Percentiles rank a stretch among this genome's conserved stretches.
Evolutionary conservation across 257 asterid species (phyloP).

Genomic region (Solanum chilense): DNA sequence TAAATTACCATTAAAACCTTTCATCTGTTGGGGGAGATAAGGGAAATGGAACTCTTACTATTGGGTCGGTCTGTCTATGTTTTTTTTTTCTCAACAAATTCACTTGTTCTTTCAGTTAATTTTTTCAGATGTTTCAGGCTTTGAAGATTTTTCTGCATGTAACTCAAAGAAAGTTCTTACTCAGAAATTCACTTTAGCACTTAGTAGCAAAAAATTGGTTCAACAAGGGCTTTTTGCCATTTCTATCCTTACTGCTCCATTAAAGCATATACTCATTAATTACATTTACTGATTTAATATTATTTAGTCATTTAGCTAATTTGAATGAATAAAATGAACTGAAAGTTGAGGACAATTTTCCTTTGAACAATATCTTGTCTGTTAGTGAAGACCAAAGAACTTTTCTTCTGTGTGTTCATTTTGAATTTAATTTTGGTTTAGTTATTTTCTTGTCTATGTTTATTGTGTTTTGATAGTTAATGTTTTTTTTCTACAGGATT

Average conservation of each 20-base stretch:
- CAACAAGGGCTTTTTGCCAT: not conserved
- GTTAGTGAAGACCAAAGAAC: not conserved
- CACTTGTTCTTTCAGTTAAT: not conserved
- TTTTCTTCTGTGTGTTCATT: not conserved
- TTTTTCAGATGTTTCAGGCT: not conserved
- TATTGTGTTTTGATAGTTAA: not conserved
- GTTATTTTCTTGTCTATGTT: not conserved
- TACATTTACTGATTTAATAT: not conserved
- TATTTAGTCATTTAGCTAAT: not conserved
- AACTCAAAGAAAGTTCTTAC: not conserved
- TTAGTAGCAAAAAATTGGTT: not conserved
- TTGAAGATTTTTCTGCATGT: not conserved
- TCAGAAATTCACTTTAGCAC: not conserved
- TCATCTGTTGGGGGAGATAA: not conserved
- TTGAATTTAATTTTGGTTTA: not conserved
- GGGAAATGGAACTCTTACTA: not conserved
- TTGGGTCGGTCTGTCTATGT: not conserved
- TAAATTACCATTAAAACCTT: not conserved
- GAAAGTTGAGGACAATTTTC: not conserved
- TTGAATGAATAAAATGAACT: not conserved
- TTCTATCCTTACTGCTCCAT: not conserved
- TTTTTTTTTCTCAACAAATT: not conserved
- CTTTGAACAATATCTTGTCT: not conserved
- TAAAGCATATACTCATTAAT: not conserved
- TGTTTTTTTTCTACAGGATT: constrained; percentile 4